phyloP scores from a whole-genome alignment of 2,329 filamentous ascomycete species.

The Microthyrium microscopicum region DNA sequence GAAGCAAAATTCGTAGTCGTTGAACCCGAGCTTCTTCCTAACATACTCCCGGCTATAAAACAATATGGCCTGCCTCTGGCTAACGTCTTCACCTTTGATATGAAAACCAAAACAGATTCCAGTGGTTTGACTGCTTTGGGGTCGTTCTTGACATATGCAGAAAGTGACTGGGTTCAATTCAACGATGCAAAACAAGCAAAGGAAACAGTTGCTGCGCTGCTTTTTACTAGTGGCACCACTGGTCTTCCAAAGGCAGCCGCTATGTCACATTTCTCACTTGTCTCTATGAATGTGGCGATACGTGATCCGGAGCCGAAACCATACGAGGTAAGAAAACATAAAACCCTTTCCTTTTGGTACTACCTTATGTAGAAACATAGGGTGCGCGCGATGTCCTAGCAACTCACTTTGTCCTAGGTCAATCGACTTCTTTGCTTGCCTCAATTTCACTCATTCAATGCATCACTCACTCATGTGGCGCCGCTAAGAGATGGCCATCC shows the following conservation, averaged over 20 bases:
- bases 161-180: conserved; percentile 16
- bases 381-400: not conserved
- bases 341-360: too few relatives aligned
- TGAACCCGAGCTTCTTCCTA: conserved; percentile 16
- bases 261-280: conserved; percentile 21
- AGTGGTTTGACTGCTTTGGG: conserved; percentile 10
- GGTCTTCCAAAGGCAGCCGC: conserved; percentile 21
- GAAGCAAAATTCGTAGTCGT: conserved; percentile 14
- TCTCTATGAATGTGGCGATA: conserved; percentile 10
- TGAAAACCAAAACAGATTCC: conserved; percentile 9
- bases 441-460: conserved; percentile 7
- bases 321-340: conserved; percentile 9
- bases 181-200: conserved; percentile 10
- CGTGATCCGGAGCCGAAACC: conserved; percentile 10
- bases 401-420: not conserved
- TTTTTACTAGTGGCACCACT: conserved; percentile 21
- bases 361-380: not conserved
- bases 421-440: conserved; percentile 2
- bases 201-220: conserved; percentile 13
- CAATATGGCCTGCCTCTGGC: conserved; percentile 12
- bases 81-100: conserved; percentile 17
- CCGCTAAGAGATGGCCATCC: conserved; percentile 2
- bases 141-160: conserved; percentile 12
- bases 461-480: not conserved
- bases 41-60: conserved; percentile 14